These are phyloP conservation scores for Trichoderma gracile DNA, from an alignment of 2,329 filamentous ascomycete species.

Conservation along the genomic window DNA sequence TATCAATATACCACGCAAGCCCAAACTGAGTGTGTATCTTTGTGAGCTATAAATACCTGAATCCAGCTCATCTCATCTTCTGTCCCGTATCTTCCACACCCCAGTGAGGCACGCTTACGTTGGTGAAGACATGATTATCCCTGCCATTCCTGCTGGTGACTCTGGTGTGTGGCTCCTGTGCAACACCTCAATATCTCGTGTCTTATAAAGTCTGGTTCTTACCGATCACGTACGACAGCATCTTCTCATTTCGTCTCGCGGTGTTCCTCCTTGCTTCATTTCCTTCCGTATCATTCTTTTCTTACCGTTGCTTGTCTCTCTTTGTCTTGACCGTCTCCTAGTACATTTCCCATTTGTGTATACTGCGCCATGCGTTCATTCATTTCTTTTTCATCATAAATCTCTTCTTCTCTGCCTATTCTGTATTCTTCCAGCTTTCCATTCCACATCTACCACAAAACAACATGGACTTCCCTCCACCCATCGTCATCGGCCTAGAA, in stretches of 20 bases:
- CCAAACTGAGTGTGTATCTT: not conserved
- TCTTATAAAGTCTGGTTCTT: not conserved
- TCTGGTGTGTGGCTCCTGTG: not conserved
- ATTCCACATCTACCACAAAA: not conserved
- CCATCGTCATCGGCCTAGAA: conserved; percentile 17
- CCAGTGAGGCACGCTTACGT: not conserved
- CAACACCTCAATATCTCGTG: not conserved
- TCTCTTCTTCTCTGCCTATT: not conserved
- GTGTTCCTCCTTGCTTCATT: not conserved
- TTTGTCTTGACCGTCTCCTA: not conserved
- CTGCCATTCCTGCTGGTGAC: not conserved
- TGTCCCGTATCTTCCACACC: not conserved
- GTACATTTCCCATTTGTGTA: not conserved
- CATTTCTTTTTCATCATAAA: not conserved
- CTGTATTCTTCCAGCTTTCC: not conserved
- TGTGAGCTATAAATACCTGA: not conserved
- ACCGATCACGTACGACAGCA: not conserved
- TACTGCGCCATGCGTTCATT: not conserved
- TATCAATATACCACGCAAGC: not conserved
- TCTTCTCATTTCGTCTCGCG: not conserved
- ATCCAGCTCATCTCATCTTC: not conserved
- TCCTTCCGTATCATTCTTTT: not conserved
- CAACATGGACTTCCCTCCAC: conserved; percentile 1
- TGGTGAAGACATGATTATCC: not conserved
- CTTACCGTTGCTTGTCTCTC: not conserved